Percentiles rank a stretch among this genome's conserved stretches.
These are phyloP conservation scores for Aspergillus pseudoviridinutans DNA, from an alignment of 2,329 filamentous ascomycete species.

Conservation along the genomic window DNA sequence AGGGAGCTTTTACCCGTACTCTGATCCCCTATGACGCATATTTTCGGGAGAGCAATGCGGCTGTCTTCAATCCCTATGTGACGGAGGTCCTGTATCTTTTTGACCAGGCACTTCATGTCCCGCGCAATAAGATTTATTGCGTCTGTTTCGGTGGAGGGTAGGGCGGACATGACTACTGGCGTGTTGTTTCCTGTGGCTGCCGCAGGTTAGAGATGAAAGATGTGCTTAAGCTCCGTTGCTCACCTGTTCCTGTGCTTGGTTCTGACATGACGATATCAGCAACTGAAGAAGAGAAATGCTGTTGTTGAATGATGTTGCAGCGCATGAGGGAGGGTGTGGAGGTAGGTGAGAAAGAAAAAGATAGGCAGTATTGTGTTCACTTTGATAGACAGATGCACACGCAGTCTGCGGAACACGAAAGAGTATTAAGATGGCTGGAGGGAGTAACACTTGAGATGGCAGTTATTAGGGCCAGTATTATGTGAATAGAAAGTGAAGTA, in stretches of 20 bases:
- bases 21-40: slow-evolving; percentile 82
- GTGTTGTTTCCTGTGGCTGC: background rate
- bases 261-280: background rate
- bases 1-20: slow-evolving; percentile 74
- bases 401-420: background rate
- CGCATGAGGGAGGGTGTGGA: background rate
- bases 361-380: too few species aligned
- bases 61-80: slow-evolving; percentile 68
- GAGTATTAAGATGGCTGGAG: background rate
- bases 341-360: background rate
- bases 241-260: background rate
- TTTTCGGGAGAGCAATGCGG: slow-evolving; percentile 65
- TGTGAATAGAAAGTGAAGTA: background rate
- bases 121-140: slow-evolving; percentile 27
- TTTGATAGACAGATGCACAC: too few species aligned
- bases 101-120: slow-evolving; percentile 36
- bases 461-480: background rate
- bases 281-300: background rate
- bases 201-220: background rate
- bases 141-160: slow-evolving; percentile 2
- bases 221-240: background rate
- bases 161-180: background rate
- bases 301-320: background rate
- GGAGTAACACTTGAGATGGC: background rate
- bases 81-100: slow-evolving; percentile 57